These are phyloP conservation scores for Asclepias syriaca DNA, from an alignment of 257 asterid genomes.

Conservation along the genomic window DNA sequence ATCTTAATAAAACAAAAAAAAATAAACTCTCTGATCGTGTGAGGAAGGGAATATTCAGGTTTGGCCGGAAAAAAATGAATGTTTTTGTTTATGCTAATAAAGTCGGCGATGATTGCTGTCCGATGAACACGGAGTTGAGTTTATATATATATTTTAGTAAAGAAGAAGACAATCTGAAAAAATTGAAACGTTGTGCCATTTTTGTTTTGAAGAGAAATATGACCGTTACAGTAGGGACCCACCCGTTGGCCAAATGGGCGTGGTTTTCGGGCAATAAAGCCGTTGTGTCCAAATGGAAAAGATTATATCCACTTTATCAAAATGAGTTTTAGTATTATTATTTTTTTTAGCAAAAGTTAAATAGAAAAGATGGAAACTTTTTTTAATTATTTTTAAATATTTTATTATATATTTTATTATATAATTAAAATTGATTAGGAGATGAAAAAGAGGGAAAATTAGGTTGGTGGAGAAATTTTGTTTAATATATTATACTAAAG, in stretches of 20 bases:
- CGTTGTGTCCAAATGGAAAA: not conserved
- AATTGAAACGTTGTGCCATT: constrained; percentile 41
- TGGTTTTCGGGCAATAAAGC: not conserved
- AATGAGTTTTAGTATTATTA: too few relatives aligned
- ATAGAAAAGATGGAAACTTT: too few relatives aligned
- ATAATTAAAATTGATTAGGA: too few relatives aligned
- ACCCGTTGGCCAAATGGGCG: not conserved
- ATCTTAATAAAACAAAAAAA: too few relatives aligned
- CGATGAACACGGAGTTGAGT: constrained; percentile 15
- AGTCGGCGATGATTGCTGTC: constrained; percentile 12
- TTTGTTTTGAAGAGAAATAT: not conserved
- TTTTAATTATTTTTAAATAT: too few relatives aligned
- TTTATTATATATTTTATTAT: too few relatives aligned
- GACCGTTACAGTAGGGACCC: constrained; percentile 42
- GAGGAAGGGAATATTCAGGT: constrained; percentile 22
- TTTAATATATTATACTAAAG: too few relatives aligned
- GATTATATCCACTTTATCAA: too few relatives aligned
- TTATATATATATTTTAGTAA: constrained; percentile 19
- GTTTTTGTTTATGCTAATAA: not conserved
- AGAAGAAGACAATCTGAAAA: constrained; percentile 7
- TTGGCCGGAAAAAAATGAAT: not conserved
- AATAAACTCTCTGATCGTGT: too few relatives aligned
- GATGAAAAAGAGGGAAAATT: too few relatives aligned
- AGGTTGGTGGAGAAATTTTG: too few relatives aligned
- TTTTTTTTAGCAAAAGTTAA: too few relatives aligned